Percentiles rank a stretch among this genome's conserved stretches.
Conservation (phyloP, 305 asterid species). For the Vinca major region DNA sequence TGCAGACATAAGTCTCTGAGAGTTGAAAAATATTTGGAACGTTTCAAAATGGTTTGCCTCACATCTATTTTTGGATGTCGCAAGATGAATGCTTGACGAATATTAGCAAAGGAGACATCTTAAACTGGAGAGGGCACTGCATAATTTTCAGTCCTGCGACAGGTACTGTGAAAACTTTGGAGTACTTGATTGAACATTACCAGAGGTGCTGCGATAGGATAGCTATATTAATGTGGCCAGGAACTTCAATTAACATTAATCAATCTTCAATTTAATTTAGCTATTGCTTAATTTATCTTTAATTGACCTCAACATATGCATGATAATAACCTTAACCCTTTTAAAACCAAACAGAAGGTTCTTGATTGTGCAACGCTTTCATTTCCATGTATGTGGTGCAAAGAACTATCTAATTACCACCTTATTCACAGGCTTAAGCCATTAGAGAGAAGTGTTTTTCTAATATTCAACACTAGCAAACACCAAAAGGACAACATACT, state of each 20-base stretch:
- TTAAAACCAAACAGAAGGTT: background rate
- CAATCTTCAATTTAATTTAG: background rate
- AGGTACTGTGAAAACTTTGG: no score
- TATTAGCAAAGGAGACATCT: no score
- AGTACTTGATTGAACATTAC: no score
- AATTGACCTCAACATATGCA: background rate
- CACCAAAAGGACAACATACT: background rate
- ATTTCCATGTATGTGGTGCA: background rate
- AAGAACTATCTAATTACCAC: background rate
- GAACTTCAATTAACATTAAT: background rate
- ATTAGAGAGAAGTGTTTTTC: background rate
- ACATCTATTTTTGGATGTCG: background rate
- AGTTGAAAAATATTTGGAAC: background rate
- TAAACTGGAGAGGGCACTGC: no score
- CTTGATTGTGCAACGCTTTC: constrained; percentile 1
- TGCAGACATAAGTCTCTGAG: background rate
- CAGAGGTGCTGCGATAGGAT: no score
- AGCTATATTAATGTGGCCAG: no score
- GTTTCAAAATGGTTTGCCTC: background rate
- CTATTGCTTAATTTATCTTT: background rate
- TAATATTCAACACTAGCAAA: background rate
- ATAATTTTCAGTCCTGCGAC: no score
- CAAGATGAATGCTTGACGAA: background rate
- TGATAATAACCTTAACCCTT: background rate
- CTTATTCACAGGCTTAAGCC: background rate